These are phyloP conservation scores for Pyrus hybrid DNA, from an alignment of 331 rosid species.

Conservation along the genomic window DNA sequence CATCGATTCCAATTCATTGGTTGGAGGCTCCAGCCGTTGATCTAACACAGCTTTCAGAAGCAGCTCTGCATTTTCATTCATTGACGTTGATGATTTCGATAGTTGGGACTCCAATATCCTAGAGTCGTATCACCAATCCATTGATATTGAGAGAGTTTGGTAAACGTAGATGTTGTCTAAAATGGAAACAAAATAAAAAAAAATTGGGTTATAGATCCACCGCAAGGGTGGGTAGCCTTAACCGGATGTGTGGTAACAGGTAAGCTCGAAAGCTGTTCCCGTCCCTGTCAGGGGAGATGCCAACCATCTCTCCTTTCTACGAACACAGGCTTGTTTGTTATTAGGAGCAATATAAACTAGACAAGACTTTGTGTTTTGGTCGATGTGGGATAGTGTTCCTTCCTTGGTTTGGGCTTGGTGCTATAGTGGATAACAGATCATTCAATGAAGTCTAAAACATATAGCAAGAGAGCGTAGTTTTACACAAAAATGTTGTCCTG, in stretches of 20 bases:
- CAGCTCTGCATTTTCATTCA: too few relatives aligned
- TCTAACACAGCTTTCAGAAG: too few relatives aligned
- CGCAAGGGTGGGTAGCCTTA: conserved; percentile 38
- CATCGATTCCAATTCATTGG: too few relatives aligned
- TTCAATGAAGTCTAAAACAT: neutral
- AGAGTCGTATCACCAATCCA: too few relatives aligned
- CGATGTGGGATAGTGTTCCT: conserved; percentile 24
- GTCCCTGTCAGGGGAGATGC: conserved; percentile 70
- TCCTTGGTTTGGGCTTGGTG: neutral
- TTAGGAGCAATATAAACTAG: neutral
- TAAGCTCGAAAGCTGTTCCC: conserved; percentile 54
- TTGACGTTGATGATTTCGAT: too few relatives aligned
- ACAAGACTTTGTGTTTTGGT: too few relatives aligned
- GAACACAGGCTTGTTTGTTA: neutral
- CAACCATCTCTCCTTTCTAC: conserved; percentile 51
- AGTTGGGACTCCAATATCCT: too few relatives aligned
- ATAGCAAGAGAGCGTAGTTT: neutral
- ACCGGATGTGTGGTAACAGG: conserved; percentile 41
- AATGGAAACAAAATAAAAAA: conserved; percentile 8
- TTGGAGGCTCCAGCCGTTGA: too few relatives aligned
- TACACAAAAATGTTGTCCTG: neutral
- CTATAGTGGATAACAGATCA: neutral
- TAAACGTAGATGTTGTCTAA: too few relatives aligned
- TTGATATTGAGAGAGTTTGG: too few relatives aligned
- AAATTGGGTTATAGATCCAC: conserved; percentile 37